Base-by-base conservation (phyloP, 2,329 filamentous ascomycete species). In the Talaromyces sp. region DNA sequence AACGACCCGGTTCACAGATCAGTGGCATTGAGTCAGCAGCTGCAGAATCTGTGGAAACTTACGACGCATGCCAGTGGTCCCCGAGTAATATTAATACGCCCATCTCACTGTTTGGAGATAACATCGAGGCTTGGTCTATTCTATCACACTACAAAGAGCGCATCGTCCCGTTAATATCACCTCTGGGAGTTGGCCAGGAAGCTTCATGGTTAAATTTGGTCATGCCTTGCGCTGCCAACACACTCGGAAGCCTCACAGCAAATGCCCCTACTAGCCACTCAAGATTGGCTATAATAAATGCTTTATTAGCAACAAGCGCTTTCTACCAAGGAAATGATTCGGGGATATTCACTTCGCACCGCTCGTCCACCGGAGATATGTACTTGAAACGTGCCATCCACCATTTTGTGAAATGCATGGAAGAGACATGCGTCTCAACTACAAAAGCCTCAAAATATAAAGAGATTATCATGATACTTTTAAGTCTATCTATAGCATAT, bases 141-240 rank as follows among this genome's bases (percentile, higher is more conserved):
- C 40, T 61, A 3, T 60, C 58, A 8, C 44, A 60, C 30, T 61
- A 61, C 22, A 53, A 53, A 37, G 55, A 61, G 2, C 39, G 33
- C n/a, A 59, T 60, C 1, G 36, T 61, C 3, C 57, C 48, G 6
- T 35, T 61, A 13, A 48, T 57, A 4, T 58, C 54, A 8, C 52
- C 58, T n/a, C 32, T 57, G 4, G 52, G 51, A 3, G 40, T 46
- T 43, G 54, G 49, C 17, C 45, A 54, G 2, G 55, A 58, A 22
- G 47, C 42, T 3, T 48, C 55, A 8, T 60, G 55, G 58, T 19
- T 51, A 9, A 54, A 37, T 7, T 24, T 58, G 19, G 48, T 61
- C 1, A 51, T 60, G 14, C 55, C 55, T 2, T 60, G 57, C 3
- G 58, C 55, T 16, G 47, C 53, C 24, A 52, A 16, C 19, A 49